phyloP scores from a whole-genome alignment of 805 yeast genomes.

The Saccharomyces paradoxus region DNA sequence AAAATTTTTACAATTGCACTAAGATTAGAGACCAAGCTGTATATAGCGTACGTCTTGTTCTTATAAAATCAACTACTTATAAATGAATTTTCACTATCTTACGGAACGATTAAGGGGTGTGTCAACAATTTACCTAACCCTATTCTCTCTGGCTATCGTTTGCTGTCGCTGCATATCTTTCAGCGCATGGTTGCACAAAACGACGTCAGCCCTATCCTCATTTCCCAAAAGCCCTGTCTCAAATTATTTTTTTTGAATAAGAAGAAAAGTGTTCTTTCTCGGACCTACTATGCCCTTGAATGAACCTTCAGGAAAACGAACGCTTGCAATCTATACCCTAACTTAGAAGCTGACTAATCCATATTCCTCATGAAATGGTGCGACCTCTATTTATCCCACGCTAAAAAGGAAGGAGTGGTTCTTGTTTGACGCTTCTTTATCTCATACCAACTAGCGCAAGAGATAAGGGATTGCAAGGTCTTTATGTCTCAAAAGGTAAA shows the following conservation, averaged over 20 bases:
- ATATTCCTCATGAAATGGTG: not conserved
- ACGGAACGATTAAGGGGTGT: not conserved
- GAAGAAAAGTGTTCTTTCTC: not conserved
- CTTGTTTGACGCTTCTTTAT: not conserved
- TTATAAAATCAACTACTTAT: not conserved
- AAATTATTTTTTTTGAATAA: not conserved
- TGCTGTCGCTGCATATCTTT: not conserved
- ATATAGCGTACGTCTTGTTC: not conserved
- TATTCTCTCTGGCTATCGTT: not conserved
- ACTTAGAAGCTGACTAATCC: not conserved
- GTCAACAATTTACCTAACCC: not conserved
- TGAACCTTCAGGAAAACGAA: not conserved
- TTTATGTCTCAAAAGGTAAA: not conserved
- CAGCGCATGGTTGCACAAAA: not conserved
- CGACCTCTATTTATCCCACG: not conserved
- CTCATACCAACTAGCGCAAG: not conserved
- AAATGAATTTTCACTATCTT: not conserved
- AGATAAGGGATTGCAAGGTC: not conserved
- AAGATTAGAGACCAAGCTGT: not conserved
- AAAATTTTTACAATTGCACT: not conserved
- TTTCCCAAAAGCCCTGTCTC: not conserved
- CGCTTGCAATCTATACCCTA: not conserved
- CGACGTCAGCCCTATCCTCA: not conserved
- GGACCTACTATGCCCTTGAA: not conserved
- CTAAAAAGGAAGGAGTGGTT: not conserved